Percentiles rank a stretch among this genome's conserved stretches.
Conservation (phyloP, 495 filamentous ascomycete species). For the Neurospora sp. region DNA sequence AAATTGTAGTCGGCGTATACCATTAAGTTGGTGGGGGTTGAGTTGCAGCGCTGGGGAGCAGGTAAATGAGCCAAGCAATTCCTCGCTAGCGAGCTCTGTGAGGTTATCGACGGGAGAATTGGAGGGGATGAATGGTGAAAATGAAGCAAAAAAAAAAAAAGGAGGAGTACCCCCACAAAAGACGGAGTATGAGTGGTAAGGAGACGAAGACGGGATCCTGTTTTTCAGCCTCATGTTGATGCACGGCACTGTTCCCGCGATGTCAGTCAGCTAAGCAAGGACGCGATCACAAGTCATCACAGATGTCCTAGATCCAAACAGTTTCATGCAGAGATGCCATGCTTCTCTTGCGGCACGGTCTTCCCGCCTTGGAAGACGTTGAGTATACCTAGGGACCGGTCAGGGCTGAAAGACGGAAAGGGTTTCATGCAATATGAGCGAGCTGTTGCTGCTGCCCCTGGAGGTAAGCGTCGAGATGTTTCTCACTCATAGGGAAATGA, state of each 20-base stretch:
- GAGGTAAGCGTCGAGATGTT: background rate
- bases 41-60: background rate
- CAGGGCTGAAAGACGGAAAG: background rate
- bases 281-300: background rate
- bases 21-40: background rate
- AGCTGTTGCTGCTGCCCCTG: background rate
- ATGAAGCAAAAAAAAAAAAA: background rate
- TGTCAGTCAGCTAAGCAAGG: background rate
- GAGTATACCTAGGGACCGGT: too few species aligned
- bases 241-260: background rate
- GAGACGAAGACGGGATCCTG: background rate
- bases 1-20: background rate
- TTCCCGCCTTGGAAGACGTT: background rate
- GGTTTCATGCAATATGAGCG: background rate
- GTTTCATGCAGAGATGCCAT: background rate
- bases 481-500: background rate
- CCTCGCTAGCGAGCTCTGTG: background rate
- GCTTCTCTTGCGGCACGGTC: background rate
- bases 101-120: too few species aligned
- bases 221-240: background rate
- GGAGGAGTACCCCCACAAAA: background rate
- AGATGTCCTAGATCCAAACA: background rate
- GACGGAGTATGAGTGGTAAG: background rate
- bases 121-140: background rate
- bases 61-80: background rate